phyloP scores from a whole-genome alignment of 441 rosid genomes.

The Populus hybrid region DNA sequence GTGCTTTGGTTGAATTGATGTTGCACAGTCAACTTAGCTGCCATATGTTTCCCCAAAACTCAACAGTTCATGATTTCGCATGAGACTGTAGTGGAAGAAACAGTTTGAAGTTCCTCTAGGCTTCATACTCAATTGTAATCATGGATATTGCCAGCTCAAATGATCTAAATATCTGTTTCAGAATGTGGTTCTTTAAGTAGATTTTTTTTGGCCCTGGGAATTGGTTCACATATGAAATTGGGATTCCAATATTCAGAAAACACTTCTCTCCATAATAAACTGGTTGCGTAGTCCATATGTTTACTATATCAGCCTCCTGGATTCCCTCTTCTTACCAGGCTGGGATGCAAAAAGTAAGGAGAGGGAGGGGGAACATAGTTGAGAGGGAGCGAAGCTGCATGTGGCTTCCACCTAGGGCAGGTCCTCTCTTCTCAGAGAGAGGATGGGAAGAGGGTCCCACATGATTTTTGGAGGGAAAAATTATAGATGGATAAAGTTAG shows the following conservation, averaged over 20 bases:
- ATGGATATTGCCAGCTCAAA: not conserved
- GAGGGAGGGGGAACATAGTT: not conserved
- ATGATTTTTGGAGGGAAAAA: not conserved
- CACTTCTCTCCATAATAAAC: not conserved
- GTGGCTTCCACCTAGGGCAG: not conserved
- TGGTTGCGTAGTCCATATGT: not conserved
- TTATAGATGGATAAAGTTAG: not conserved
- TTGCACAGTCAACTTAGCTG: not conserved
- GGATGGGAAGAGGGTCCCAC: not conserved
- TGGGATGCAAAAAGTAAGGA: not conserved
- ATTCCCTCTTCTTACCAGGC: not conserved
- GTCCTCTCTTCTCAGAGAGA: not conserved
- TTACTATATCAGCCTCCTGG: not conserved
- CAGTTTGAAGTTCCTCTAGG: not conserved
- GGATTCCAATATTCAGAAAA: not conserved
- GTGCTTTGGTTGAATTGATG: not conserved
- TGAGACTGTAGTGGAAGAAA: not conserved
- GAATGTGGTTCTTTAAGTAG: not conserved
- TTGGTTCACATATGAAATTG: not conserved
- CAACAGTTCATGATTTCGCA: not conserved
- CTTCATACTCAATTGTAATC: not conserved
- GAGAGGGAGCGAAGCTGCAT: not conserved
- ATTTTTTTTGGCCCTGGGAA: no score
- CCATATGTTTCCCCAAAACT: not conserved
- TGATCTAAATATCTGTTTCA: not conserved